Evolutionary conservation across 768 basidiomycete genomes (phyloP).

Genomic region (Boletus edulis): DNA sequence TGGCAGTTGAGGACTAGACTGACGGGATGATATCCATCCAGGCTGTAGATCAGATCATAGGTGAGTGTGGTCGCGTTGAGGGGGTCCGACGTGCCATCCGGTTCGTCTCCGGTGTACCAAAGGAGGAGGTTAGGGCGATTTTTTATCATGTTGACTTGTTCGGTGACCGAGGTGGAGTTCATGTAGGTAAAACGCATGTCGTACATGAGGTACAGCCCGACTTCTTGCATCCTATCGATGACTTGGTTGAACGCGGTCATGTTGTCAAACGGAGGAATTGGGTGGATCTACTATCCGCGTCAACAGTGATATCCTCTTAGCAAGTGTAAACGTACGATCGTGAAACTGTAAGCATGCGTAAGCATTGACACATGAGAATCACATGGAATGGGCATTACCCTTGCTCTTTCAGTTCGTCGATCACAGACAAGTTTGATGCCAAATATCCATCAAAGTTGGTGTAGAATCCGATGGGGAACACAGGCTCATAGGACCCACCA

Average conservation of each 20-base stretch:
- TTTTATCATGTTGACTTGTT: slow-evolving; percentile 69
- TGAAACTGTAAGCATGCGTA: slow-evolving; percentile 8
- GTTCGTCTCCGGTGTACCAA: slow-evolving; percentile 77
- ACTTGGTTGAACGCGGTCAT: slow-evolving; percentile 55
- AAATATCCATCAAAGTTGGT: slow-evolving; percentile 40
- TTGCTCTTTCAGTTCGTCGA: slow-evolving; percentile 33
- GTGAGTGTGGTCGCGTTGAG: slow-evolving; percentile 50
- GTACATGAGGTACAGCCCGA: slow-evolving; percentile 74
- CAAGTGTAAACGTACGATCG: slow-evolving; percentile 31
- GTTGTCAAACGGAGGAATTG: slow-evolving; percentile 64
- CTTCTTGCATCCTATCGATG: slow-evolving; percentile 69
- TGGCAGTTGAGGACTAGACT: slow-evolving; percentile 64
- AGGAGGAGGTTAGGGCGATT: slow-evolving; percentile 64
- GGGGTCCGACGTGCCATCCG: slow-evolving; percentile 68
- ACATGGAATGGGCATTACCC: slow-evolving; percentile 10
- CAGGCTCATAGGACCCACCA: slow-evolving; percentile 47
- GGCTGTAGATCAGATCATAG: slow-evolving; percentile 53
- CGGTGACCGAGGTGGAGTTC: slow-evolving; percentile 58
- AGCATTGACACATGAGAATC: neutral
- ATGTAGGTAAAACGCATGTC: slow-evolving; percentile 77
- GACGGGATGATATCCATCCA: slow-evolving; percentile 68
- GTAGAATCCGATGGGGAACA: slow-evolving; percentile 46
- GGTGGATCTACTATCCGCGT: slow-evolving; percentile 51
- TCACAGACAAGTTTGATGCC: slow-evolving; percentile 19
- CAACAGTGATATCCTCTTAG: neutral